Percentiles rank a stretch among this genome's conserved stretches.
phyloP scores from a whole-genome alignment of 2,329 filamentous ascomycete species.

The Hymenoscyphus occultus region DNA sequence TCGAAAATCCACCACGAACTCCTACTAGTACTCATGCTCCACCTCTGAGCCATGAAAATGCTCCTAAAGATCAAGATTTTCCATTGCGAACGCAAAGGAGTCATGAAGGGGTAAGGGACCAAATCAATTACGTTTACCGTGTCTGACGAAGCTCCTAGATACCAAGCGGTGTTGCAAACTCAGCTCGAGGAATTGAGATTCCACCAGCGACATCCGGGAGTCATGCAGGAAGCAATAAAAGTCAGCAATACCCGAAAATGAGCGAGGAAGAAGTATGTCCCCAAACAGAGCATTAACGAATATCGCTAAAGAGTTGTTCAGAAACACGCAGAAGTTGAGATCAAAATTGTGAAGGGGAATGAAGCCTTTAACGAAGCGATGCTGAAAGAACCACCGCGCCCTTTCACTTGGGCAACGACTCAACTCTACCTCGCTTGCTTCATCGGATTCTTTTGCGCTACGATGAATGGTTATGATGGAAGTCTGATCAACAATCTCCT shows the following conservation, averaged over 20 bases:
- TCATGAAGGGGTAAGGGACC: background rate
- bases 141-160: background rate
- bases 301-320: constrained; percentile 11
- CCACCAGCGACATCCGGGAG: background rate
- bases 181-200: background rate
- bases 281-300: background rate
- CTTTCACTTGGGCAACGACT: constrained; percentile 41
- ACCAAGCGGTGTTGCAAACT: background rate
- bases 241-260: background rate
- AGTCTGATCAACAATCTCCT: constrained; percentile 49
- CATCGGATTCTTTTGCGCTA: constrained; percentile 49
- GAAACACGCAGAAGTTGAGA: constrained; percentile 35
- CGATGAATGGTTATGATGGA: constrained; percentile 53
- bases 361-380: constrained; percentile 55
- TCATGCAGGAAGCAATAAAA: background rate
- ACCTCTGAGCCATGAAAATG: background rate
- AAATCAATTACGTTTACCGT: background rate
- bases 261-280: constrained; percentile 18
- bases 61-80: background rate
- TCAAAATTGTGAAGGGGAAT: constrained; percentile 48
- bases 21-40: background rate
- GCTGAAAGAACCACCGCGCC: constrained; percentile 48
- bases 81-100: background rate
- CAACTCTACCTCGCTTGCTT: constrained; percentile 46
- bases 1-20: background rate